Conservation (phyloP, 495 filamentous ascomycete genomes). For the Aspergillus sparsus region DNA sequence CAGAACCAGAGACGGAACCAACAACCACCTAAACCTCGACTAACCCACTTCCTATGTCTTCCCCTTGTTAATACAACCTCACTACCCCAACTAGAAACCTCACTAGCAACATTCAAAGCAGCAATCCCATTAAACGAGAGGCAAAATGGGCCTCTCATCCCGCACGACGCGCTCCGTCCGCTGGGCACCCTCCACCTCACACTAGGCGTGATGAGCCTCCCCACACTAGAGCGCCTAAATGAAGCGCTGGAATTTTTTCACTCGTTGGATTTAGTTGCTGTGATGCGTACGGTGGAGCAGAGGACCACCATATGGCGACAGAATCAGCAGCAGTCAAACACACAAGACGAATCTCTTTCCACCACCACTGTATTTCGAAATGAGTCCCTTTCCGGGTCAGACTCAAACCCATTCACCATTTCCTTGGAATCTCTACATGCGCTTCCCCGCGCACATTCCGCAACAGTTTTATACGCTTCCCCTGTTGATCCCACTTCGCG, state of each 20-base stretch:
- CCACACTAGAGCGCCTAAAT: constrained; percentile 54
- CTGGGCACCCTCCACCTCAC: constrained; percentile 83
- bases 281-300: constrained; percentile 45
- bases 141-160: constrained; percentile 33
- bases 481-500: constrained; percentile 57
- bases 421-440: constrained; percentile 44
- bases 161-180: constrained; percentile 68
- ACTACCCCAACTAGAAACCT: constrained; percentile 60
- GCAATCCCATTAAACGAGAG: constrained; percentile 43
- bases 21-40: constrained; percentile 34
- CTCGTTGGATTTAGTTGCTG: constrained; percentile 49
- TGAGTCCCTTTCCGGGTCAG: neutral
- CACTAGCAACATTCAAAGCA: constrained; percentile 60
- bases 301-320: neutral
- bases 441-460: constrained; percentile 33
- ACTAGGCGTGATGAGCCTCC: constrained; percentile 81
- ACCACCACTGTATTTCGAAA: neutral
- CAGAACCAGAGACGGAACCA: constrained; percentile 6
- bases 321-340: neutral
- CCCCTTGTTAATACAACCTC: constrained; percentile 69
- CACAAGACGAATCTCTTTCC: neutral
- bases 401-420: constrained; percentile 28
- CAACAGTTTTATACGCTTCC: constrained; percentile 56
- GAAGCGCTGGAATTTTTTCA: constrained; percentile 59
- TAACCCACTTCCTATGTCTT: constrained; percentile 90